A percentile compares a stretch with the other conserved stretches of the same genome.
These are phyloP conservation scores for Novymonas esmeraldas DNA, from an alignment of 208 protist genomes.

Conservation along the genomic window DNA sequence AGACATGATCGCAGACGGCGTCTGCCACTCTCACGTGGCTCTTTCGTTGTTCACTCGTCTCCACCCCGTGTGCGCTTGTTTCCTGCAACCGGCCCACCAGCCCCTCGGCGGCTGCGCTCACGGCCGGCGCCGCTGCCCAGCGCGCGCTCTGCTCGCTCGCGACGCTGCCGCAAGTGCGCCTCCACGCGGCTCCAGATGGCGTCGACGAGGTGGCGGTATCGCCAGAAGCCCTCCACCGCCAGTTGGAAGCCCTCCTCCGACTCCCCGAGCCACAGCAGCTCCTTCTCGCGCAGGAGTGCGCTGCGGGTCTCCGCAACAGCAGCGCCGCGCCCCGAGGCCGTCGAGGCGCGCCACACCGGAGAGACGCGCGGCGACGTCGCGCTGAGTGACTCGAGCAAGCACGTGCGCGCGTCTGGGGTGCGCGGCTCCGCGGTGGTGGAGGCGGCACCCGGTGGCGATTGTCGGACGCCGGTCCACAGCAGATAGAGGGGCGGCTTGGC, in stretches of 20 bases:
- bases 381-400: slow-evolving; percentile 27
- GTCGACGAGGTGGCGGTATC: slow-evolving; percentile 39
- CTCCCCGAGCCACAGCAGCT: slow-evolving; percentile 71
- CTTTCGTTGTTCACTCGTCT: too few relatives aligned
- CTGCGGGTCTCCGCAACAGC: background rate
- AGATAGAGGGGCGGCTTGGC: slow-evolving; percentile 76
- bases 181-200: slow-evolving; percentile 44
- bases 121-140: background rate
- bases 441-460: background rate
- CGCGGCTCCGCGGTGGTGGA: background rate
- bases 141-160: slow-evolving; percentile 49
- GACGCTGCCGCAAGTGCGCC: slow-evolving; percentile 39
- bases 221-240: slow-evolving; percentile 45
- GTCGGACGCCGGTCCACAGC: slow-evolving; percentile 27
- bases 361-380: slow-evolving; percentile 17
- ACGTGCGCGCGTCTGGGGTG: slow-evolving; percentile 5
- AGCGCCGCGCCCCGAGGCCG: background rate
- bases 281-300: slow-evolving; percentile 20
- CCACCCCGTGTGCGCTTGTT: slow-evolving; percentile 18
- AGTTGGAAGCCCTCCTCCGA: slow-evolving; percentile 58
- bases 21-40: background rate
- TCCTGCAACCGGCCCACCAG: background rate
- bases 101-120: background rate
- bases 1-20: background rate
- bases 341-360: background rate